Percentiles rank a stretch among this genome's conserved stretches.
Conservation (phyloP, 2,329 filamentous ascomycete genomes). For the Aureobasidium sp. region DNA sequence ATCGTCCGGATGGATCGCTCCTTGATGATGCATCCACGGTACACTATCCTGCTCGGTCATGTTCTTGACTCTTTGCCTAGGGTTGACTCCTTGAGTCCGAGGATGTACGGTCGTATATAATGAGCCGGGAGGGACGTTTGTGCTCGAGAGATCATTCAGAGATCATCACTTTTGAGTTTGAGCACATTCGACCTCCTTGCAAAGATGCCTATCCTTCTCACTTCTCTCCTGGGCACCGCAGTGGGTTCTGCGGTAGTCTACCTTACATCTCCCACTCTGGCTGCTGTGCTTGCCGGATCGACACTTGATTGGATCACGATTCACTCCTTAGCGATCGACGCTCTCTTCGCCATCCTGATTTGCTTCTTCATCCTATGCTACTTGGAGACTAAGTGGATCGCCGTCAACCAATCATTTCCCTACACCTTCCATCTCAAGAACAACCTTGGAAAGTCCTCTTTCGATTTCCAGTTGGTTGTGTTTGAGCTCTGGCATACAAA, state of each 20-base stretch:
- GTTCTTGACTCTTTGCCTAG: not conserved
- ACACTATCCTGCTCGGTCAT: not conserved
- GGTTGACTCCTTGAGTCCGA: not conserved
- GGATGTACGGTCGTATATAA: not conserved
- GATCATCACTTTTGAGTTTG: constrained; percentile 5
- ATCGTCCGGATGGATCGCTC: not conserved
- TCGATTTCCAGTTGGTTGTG: constrained; percentile 10
- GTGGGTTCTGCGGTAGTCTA: constrained; percentile 9
- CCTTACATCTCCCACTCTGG: constrained; percentile 8
- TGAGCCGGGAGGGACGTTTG: not conserved
- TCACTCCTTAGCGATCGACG: constrained; percentile 10
- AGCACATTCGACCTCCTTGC: not conserved
- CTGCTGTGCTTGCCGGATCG: constrained; percentile 4
- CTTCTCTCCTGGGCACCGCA: constrained; percentile 3
- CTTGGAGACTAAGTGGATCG: constrained; percentile 11
- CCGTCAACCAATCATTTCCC: constrained; percentile 13
- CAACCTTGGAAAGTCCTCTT: constrained; percentile 4
- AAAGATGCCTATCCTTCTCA: constrained; percentile 7
- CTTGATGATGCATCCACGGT: constrained; percentile 1
- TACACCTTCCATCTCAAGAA: constrained; percentile 13
- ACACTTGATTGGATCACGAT: not conserved
- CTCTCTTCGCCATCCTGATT: constrained; percentile 9
- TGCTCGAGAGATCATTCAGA: not conserved
- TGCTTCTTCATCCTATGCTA: constrained; percentile 12
- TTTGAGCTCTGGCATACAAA: constrained; percentile 13